Base-by-base conservation (phyloP, 129 eudicot species). In the Cynara cardunculus region DNA sequence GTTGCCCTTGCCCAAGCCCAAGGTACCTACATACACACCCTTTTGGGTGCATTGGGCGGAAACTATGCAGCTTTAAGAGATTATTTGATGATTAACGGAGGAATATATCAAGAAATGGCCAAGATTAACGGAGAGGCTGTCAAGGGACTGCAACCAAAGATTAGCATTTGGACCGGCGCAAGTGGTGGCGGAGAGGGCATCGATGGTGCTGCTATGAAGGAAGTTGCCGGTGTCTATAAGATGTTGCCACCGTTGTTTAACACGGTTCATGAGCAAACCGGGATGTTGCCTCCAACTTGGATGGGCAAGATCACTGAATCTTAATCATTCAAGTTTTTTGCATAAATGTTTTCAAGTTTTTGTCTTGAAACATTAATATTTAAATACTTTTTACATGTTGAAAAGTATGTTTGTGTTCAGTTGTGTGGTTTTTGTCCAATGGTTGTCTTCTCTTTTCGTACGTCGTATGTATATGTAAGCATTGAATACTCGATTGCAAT, bases 261-360 rank as follows among this genome's bases (percentile, higher is more conserved):
- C 78, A 85, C 85, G 0, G 85, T 80, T 18, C 77, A 80, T 28
- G 85, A 85, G 75, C 88, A 80, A 76, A 85, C 85, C 0, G 84
- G 84, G 26, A 80, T 85, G 88, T 46, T 80, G 69, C 88, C 88
- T 9, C 87, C 84, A 12, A 12, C 87, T 32, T 79, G 87, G 84
- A 75, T 84, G 66, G 84, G 87, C 14, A 66, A 65, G 21, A 65
- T 84, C 34, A 1, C 64, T 2, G 83, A 84, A 35, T 56, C 77
- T 7, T 37, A 76, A 31, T 11, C 41, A 28, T 64, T 64, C 65
- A n/a, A 56, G 21, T 24, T 56, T 56, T 56, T 56, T 0, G 10
- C 22, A 19, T 56, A 56, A 1, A 49, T 49, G 22, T 49, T 18
- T 0, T 49, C 4, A 49, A 16, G 21, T 3, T 16, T 14, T 41